Evolutionary conservation across 805 yeast species (phyloP), one percentile per base, ranked within the genome.

Genomic region (Phaffomyces opuntiae): DNA sequence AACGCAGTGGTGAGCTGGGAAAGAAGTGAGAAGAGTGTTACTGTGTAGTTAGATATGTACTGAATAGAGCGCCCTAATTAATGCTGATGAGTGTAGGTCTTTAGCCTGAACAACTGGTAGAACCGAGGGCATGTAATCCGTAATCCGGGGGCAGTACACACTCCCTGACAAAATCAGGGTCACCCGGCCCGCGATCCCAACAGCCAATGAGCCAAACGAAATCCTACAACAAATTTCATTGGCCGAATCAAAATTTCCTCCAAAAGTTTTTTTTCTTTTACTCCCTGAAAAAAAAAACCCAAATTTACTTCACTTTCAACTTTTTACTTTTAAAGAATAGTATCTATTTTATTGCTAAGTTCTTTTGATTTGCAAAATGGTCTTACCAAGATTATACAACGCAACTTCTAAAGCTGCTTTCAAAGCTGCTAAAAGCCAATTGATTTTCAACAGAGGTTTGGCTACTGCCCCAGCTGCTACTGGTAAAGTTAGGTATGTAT

Each of bases 401-500:
- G 70, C 80, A 61, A 63, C 80, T 65, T 80, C 96, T 61, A 88
- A 89, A 74, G 77, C 85, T 67, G 95, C 96, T 64, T 80, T 84
- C 73, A 80, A 81, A 72, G 90, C 91, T 62, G 95, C 89, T 64
- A 85, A 81, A 77, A 87, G 89, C 68, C 82, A 83, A 76, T 76
- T 82, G 69, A 57, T 69, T 56, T 80, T 83, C 72, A 73, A 72
- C 75, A 83, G 87, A 73, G 78, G 81, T 69, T 73, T 82, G 70
- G 89, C 90, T 59, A 75, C 88, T 63, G 84, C 87, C 65, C 82
- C 88, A 59, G 78, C 85, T 63, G 67, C 74, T 49, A 70, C 72
- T 64, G 96, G 96, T 80, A 83, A 85, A 70, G 88, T 88, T 65
- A 87, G 87, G 90, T 83, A 81, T 69, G 90, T 83, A 62, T 53